These are phyloP conservation scores for Curvularia hawaiiensis DNA, from an alignment of 2,329 filamentous ascomycete genomes.

Conservation along the genomic window DNA sequence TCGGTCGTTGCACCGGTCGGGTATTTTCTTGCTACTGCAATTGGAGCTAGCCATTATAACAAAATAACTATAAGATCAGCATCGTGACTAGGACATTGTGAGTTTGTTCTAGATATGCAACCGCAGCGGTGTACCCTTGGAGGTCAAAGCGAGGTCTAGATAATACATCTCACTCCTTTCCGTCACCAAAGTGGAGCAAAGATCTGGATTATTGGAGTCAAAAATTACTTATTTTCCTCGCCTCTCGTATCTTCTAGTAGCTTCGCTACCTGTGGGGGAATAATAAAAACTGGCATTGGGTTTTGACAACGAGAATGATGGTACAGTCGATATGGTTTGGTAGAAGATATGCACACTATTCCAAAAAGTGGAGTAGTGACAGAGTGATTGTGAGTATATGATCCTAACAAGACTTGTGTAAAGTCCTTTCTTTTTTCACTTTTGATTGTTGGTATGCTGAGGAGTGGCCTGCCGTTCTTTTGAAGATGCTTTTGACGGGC, in stretches of 20 bases:
- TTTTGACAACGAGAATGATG: not conserved
- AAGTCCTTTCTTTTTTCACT: too few relatives aligned
- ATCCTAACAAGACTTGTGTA: too few relatives aligned
- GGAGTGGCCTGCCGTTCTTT: too few relatives aligned
- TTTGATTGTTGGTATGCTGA: too few relatives aligned
- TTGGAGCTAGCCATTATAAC: not conserved
- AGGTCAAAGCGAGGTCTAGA: not conserved
- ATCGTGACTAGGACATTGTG: not conserved
- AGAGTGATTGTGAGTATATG: too few relatives aligned
- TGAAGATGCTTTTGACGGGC: too few relatives aligned
- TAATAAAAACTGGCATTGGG: not conserved
- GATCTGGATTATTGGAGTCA: not conserved
- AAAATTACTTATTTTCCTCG: not conserved
- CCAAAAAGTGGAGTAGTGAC: not conserved
- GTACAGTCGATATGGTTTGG: not conserved
- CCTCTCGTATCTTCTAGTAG: not conserved
- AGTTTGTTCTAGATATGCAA: not conserved
- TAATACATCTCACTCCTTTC: not conserved
- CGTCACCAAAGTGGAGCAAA: not conserved
- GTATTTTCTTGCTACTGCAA: not conserved
- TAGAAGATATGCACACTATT: not conserved
- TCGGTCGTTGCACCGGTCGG: not conserved
- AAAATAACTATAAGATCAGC: not conserved
- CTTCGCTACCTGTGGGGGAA: not conserved
- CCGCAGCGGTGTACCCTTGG: not conserved